Evolutionary conservation across 1,284 basidiomycete species (phyloP), one percentile per base, ranked within the genome.

Genomic region (Heterobasidion irregulare): DNA sequence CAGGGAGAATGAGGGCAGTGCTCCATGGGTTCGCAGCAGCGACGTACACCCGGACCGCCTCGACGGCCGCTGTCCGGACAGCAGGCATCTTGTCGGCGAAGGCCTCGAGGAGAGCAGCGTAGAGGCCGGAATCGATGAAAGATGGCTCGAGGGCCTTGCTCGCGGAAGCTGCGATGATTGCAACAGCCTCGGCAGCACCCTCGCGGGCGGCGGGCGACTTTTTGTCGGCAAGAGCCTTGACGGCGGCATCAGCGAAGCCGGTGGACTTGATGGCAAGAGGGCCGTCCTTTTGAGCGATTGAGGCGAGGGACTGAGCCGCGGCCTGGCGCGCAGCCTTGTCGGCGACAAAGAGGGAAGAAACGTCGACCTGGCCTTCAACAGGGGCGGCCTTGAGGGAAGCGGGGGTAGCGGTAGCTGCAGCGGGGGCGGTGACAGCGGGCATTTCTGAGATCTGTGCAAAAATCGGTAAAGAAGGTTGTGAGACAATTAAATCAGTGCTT

Each of bases 71-170:
- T 64, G 84, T 87, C 71, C 88, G 83, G 69, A 89, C 89, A 64
- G 83, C 82, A 63, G 89, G 87, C 77, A 87, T 86, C 80, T 96
- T 96, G 80, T 96, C 93, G 67, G 91, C 93, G 67, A 95, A 92
- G 36, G 88, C 72, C 76, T 98, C 97, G 66, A 96, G 79, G 66
- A 99, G 87, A 61, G 86, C 82, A 59, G 82, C 80, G 72, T 94
- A 91, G 63, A 98, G 80, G 63, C 90, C 89, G 56, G 89, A 89
- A 63, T 86, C 83, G 72, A 94, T 73, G 75, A 98, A 90, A 72
- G 76, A 75, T 47, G 95, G 93, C 79, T 99, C 97, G 62, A 98
- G 84, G 61, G 91, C 85, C 72, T 84, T 86, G 65, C 86, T 77
- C 57, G 91, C 89, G 64, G 86, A 79, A 70, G 85, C 84, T 66